Evolutionary conservation across 306 rosid genomes (phyloP), one percentile per base, ranked within the genome.

Genomic region (Parietaria judaica): DNA sequence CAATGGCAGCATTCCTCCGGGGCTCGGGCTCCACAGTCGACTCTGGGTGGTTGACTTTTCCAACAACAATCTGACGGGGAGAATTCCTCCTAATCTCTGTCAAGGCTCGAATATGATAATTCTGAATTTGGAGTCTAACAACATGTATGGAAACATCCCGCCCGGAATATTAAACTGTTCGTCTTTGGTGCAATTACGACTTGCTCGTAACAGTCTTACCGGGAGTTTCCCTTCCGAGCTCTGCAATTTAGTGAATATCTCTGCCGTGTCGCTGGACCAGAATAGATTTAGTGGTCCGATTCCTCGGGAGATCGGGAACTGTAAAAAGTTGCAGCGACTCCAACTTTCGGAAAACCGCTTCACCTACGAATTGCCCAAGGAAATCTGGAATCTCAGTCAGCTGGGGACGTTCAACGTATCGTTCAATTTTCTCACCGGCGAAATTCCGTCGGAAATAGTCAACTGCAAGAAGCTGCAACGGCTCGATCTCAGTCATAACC

Each of bases 1-100:
- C n/a, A 78, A 56, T 16, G 99, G 99, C 11, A 52, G 56, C 66
- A 82, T 94, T 80, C 97, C 99, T 58, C 72, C 1, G 45, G 70
- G 72, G 73, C 87, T 94, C 49, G 99, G 99, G 64, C 71, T 63
- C 48, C 45, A 61, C 60, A 81, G 94, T 75, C 71, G 23, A 65
- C 90, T 94, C 66, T 88, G 99, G 99, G 99, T 94, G n/a, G 90
- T 86, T 66, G 99, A 94, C 78, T 85, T 94, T 47, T 86, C 95
- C 6, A 74, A 71, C 59, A 86, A 94, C 79, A 59, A 51, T 36
- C 71, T 94, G 70, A 79, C 82, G 9, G 95, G 99, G 59, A 70
- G 60, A 51, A 82, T 94, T 49, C 97, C 99, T 14, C 85, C 88
- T 47, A 65, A 86, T 71, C 81, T 94, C 34, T 94, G 99, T 72